Percentiles rank a stretch among this genome's conserved stretches.
These are phyloP conservation scores for Syncephalis fuscata DNA, from an alignment of 371 early-diverging fungal species.

Conservation along the genomic window DNA sequence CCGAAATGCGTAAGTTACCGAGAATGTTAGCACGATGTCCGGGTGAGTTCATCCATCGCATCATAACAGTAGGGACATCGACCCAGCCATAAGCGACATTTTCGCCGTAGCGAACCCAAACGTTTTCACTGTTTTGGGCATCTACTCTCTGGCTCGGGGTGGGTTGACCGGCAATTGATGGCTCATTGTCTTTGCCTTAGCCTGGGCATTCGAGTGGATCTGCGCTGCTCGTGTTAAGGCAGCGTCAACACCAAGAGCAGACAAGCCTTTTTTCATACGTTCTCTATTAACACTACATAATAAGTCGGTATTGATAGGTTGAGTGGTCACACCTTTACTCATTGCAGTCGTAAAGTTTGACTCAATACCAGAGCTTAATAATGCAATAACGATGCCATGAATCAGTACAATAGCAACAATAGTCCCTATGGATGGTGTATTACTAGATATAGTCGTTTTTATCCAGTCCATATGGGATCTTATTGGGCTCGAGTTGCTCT, in stretches of 20 bases:
- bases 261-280: neutral
- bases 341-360: no score
- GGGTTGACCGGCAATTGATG: slow-evolving; percentile 11
- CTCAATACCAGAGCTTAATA: no score
- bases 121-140: no score
- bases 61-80: neutral
- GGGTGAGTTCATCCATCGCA: slow-evolving; percentile 7
- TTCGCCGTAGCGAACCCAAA: neutral
- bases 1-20: slow-evolving; percentile 5
- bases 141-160: neutral
- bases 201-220: slow-evolving; percentile 14
- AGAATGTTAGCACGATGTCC: slow-evolving; percentile 9
- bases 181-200: slow-evolving; percentile 11
- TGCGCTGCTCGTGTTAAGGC: slow-evolving; percentile 8
- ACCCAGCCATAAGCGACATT: slow-evolving; percentile 1
- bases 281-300: slow-evolving; percentile 2
- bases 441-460: no score
- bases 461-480: no score
- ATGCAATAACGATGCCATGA: no score
- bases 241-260: neutral
- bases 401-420: no score
- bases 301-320: no score
- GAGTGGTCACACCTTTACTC: no score
- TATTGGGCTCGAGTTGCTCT: no score
- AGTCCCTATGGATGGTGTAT: no score